A percentile compares a stretch with the other conserved stretches of the same genome.
phyloP scores from a whole-genome alignment of 306 rosid species.

The Astragalus glycyphyllos region DNA sequence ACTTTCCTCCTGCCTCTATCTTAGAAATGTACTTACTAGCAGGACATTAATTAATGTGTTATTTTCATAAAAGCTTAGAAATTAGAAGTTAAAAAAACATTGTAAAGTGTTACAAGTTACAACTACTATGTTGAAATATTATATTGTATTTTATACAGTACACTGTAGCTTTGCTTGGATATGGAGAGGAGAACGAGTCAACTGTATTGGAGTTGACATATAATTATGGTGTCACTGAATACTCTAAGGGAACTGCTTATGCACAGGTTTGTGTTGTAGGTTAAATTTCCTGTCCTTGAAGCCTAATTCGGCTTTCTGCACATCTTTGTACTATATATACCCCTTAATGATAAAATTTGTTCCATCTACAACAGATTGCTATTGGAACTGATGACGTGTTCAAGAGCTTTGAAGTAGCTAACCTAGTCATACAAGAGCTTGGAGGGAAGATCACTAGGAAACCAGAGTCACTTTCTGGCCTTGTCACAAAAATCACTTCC shows the following conservation, averaged over 20 bases:
- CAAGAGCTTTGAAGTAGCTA: slow-evolving; percentile 81
- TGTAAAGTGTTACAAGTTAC: background rate
- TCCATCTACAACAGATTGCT: slow-evolving; percentile 69
- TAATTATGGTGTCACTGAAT: slow-evolving; percentile 85
- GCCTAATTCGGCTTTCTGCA: slow-evolving; percentile 30
- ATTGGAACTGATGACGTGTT: slow-evolving; percentile 90
- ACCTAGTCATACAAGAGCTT: slow-evolving; percentile 68
- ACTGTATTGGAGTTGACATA: slow-evolving; percentile 90
- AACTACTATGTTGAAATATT: background rate
- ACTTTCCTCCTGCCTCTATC: slow-evolving; percentile 10
- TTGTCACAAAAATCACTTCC: slow-evolving; percentile 74
- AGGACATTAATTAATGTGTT: background rate
- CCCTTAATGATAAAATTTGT: slow-evolving; percentile 27
- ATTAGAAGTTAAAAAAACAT: background rate
- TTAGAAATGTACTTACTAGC: too few relatives aligned
- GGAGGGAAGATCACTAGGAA: slow-evolving; percentile 93
- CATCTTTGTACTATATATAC: background rate
- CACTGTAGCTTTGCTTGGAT: slow-evolving; percentile 72
- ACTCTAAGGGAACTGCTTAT: slow-evolving; percentile 87
- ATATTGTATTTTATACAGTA: slow-evolving; percentile 59
- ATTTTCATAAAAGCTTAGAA: background rate
- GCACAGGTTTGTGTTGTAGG: slow-evolving; percentile 67
- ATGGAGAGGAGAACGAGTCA: slow-evolving; percentile 75
- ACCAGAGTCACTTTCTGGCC: slow-evolving; percentile 84
- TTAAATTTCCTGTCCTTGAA: background rate